These are phyloP conservation scores for Starmerella sp. DNA, from an alignment of 805 yeast species.

Conservation along the genomic window DNA sequence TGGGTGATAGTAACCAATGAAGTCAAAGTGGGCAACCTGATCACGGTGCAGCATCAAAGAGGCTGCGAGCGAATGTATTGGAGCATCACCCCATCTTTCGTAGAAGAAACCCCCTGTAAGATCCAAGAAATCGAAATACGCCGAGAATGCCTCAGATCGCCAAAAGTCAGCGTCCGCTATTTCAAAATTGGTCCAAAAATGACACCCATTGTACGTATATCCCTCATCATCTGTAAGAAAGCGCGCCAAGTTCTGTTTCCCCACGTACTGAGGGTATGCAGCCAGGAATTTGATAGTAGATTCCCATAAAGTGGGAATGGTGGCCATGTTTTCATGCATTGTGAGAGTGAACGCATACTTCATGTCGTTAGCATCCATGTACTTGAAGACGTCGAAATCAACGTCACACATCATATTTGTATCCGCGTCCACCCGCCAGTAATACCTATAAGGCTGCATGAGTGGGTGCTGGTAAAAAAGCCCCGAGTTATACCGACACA, in stretches of 20 bases:
- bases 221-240: constrained; percentile 61
- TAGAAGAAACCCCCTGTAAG: constrained; percentile 68
- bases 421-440: constrained; percentile 94
- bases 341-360: constrained; percentile 78
- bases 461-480: constrained; percentile 70
- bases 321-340: constrained; percentile 65
- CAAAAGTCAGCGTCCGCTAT: constrained; percentile 77
- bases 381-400: constrained; percentile 87
- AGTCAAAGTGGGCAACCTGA: constrained; percentile 82
- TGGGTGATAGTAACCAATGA: constrained; percentile 73
- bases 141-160: constrained; percentile 49
- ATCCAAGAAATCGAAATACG: constrained; percentile 62
- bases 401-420: constrained; percentile 83
- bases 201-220: constrained; percentile 66
- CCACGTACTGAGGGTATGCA: constrained; percentile 40
- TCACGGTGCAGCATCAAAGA: constrained; percentile 58
- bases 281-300: constrained; percentile 39
- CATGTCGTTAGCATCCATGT: constrained; percentile 60
- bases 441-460: constrained; percentile 67
- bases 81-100: constrained; percentile 98
- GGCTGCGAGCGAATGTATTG: constrained; percentile 79
- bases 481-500: constrained; percentile 89
- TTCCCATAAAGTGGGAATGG: constrained; percentile 71
- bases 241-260: constrained; percentile 48
- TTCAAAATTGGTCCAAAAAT: constrained; percentile 91